A percentile compares a stretch with the other conserved stretches of the same genome.
phyloP scores from a whole-genome alignment of 1,139 yeast species.

The Schwanniomyces etchellsii region DNA sequence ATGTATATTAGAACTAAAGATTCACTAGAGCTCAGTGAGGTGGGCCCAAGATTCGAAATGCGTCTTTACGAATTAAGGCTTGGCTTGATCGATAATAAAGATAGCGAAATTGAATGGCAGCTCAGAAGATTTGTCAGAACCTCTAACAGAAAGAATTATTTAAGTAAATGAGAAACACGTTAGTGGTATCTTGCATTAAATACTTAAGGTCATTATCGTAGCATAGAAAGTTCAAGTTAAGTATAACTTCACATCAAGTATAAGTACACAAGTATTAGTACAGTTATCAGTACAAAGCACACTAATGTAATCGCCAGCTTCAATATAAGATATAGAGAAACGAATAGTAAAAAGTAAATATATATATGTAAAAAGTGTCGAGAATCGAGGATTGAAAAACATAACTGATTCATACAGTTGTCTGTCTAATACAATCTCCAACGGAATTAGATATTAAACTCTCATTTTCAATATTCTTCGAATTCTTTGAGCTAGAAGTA shows the following conservation, averaged over 20 bases:
- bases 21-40: constrained; percentile 87
- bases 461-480: constrained; percentile 13
- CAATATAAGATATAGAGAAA: no score
- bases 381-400: no score
- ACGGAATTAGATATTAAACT: constrained; percentile 34
- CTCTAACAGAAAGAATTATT: constrained; percentile 88
- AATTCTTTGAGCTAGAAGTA: constrained; percentile 3
- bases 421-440: constrained; percentile 36
- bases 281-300: no score
- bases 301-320: no score
- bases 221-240: no score
- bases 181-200: no score
- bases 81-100: constrained; percentile 91
- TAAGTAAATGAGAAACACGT: constrained; percentile 22
- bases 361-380: no score
- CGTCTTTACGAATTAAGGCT: constrained; percentile 78
- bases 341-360: no score
- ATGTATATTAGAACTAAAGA: constrained; percentile 86
- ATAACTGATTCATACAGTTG: constrained; percentile 35
- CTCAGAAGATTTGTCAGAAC: constrained; percentile 88
- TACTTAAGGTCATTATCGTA: no score
- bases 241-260: no score
- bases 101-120: constrained; percentile 98
- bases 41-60: constrained; percentile 99
- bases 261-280: no score